Base-by-base conservation (phyloP, 2,329 filamentous ascomycete species). In the Scolecobasidium constrictum region DNA sequence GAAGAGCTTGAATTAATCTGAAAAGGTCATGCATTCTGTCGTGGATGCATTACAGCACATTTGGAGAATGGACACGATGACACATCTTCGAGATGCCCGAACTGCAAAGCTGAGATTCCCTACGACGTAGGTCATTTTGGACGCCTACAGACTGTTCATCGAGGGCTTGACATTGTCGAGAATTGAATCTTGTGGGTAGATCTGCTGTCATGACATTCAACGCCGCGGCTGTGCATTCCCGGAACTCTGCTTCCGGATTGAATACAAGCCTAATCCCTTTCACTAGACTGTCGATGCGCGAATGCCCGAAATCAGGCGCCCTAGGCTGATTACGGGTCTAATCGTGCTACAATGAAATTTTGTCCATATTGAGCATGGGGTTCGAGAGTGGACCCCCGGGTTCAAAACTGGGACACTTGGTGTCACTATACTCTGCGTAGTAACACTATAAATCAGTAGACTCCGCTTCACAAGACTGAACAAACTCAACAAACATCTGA, bases 11-110 rank as follows among this genome's bases (percentile, higher is more conserved):
- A n/a, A 12, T 41, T 34, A 34, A 37, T 19, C 12, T 6, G 18
- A 34, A 41, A 41, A 41, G 38, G 38, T 20, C 17, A 41, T 41
- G 22, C 38, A 35, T 41, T 41, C 38, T 41, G 22, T 41, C 38
- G 38, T 41, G 23, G 13, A 41, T 41, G 38, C 23, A 41, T 41
- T 18, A 36, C 34, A 18, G 34, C 34, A 18, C 17, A 36, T 36
- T 18, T 36, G 34, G 16, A 36, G 18, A 36, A 36, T 18, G 34
- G 16, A 36, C 34, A 17, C 11, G 18, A 36, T 36, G 34, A 36
- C 34, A 36, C 34, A 15, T 36, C 34, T 36, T 36, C 34, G 34
- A 36, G 16, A 36, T 36, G 34, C 17, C 34, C 16, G 34, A 36
- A 13, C 34, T 36, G 34, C 34, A 36, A 36, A 18, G 34, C 34